phyloP scores from a whole-genome alignment of 2,329 filamentous ascomycete genomes.

The Periglandula ipomoeae region DNA sequence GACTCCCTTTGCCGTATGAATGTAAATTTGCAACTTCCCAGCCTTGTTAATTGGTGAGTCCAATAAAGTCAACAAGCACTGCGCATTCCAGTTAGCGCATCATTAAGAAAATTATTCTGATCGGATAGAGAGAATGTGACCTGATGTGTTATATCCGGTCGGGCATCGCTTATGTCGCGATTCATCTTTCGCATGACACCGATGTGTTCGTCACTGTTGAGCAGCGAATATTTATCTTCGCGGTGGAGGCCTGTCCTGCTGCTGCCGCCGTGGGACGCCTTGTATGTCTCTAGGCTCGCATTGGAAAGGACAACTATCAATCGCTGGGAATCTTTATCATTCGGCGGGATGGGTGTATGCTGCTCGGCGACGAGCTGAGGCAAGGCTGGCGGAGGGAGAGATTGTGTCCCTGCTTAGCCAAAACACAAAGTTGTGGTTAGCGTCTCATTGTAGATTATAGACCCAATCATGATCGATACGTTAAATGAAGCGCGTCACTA shows the following conservation, averaged over 20 bases:
- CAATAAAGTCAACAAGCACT: conserved; percentile 95
- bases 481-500: neutral
- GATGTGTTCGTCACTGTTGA: conserved; percentile 99
- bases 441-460: neutral
- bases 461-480: neutral
- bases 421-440: neutral
- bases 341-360: conserved; percentile 70
- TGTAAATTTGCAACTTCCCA: conserved; percentile 95
- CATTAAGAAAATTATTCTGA: conserved; percentile 13
- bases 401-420: conserved; percentile 65
- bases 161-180: conserved; percentile 92
- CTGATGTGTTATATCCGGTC: conserved; percentile 98
- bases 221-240: conserved; percentile 92
- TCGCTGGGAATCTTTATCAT: conserved; percentile 83
- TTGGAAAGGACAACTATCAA: conserved; percentile 95
- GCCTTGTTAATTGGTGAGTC: conserved; percentile 99
- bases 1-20: conserved; percentile 94
- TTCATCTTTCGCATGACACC: conserved; percentile 99
- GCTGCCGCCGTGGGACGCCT: conserved; percentile 67
- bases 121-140: conserved; percentile 38
- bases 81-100: conserved; percentile 31
- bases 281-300: conserved; percentile 96
- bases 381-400: conserved; percentile 81
- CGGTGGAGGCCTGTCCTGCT: conserved; percentile 55
- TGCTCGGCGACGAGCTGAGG: conserved; percentile 93